Evolutionary conservation across 148 eudicot species (phyloP).

Genomic region (Rhododendron ovatum): DNA sequence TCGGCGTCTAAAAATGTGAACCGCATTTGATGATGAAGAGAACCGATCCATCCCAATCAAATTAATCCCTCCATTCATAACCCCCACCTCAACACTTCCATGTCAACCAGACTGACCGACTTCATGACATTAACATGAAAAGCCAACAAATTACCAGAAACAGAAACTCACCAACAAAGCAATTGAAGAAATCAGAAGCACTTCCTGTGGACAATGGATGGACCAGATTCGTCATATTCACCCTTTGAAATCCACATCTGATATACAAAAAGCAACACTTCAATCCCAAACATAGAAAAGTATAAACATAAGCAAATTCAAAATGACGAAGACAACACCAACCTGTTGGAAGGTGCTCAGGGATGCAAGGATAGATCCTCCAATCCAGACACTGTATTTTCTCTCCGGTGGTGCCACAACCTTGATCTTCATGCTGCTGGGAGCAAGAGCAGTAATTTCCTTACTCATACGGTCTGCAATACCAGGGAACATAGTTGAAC

Average conservation of each 20-base stretch:
- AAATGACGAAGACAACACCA: neutral
- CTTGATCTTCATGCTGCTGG: slow-evolving; percentile 38
- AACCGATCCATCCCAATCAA: slow-evolving; percentile 1
- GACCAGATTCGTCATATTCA: slow-evolving; percentile 36
- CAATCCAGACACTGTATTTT: slow-evolving; percentile 42
- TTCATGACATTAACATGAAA: slow-evolving; percentile 13
- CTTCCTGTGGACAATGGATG: slow-evolving; percentile 40
- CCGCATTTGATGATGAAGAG: neutral
- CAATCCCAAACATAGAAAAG: neutral
- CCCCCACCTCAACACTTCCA: slow-evolving; percentile 1
- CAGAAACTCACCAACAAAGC: slow-evolving; percentile 15
- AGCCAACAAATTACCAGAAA: slow-evolving; percentile 7
- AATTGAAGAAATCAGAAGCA: slow-evolving; percentile 22
- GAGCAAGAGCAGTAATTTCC: slow-evolving; percentile 35
- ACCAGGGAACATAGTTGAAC: slow-evolving; percentile 43
- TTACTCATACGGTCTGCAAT: slow-evolving; percentile 39
- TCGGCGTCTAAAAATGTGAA: slow-evolving; percentile 9
- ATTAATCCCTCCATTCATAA: slow-evolving; percentile 12
- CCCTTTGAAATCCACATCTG: slow-evolving; percentile 30
- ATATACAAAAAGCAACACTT: neutral
- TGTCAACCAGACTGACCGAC: slow-evolving; percentile 11
- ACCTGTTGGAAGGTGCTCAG: slow-evolving; percentile 39
- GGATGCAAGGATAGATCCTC: slow-evolving; percentile 40
- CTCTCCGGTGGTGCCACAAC: slow-evolving; percentile 49
- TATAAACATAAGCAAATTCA: neutral